Evolutionary conservation across 1,284 basidiomycete genomes (phyloP), one percentile per base, ranked within the genome.

Genomic region (Amylostereum areolatum): DNA sequence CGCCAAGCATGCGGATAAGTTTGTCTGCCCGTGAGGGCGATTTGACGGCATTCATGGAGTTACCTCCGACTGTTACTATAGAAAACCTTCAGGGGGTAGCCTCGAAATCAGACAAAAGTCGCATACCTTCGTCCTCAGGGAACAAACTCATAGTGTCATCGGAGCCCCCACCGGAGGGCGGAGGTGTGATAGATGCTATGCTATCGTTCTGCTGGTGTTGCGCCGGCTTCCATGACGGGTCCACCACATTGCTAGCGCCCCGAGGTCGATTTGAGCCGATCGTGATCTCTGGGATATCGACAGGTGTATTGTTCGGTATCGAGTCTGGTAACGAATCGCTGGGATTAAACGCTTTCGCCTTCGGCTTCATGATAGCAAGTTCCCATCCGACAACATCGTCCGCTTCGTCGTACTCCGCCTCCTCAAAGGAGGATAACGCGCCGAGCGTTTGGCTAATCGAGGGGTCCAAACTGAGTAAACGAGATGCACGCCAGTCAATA

Each of bases 401-500:
- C 37, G 67, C 73, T 50, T 67, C 69, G 24, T 61, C 59, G 66
- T 56, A 48, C 28, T 45, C 45, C 1, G 48, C 70, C 9, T 71
- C 69, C 5, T 70, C 65, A 45, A 63, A 59, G 12, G 62, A 60
- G 35, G 69, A 67, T 59, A 66, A 62, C 18, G 65, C 55, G 18
- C 43, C 43, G 34, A 56, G 43, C 29, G 49, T 48, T 29, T 45
- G 54, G 32, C 45, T 51, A 4, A 57, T 40, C 27, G 34, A 52
- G 39, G 32, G 47, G 43, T 57, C 50, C 10, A 46, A n/a, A 18
- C 10, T 69, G 59, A 83, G 84, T 48, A 85, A 65, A 10, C 83
- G 78, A 11, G 84, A 85, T 66, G 81, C 77, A 28, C 85, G 74
- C 80, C 83, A 80, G 49, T 85, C 81, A 48, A 88, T 87, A 2